Conservation (phyloP, 1,139 yeast species). For the Yamadazyma dushanensis region DNA sequence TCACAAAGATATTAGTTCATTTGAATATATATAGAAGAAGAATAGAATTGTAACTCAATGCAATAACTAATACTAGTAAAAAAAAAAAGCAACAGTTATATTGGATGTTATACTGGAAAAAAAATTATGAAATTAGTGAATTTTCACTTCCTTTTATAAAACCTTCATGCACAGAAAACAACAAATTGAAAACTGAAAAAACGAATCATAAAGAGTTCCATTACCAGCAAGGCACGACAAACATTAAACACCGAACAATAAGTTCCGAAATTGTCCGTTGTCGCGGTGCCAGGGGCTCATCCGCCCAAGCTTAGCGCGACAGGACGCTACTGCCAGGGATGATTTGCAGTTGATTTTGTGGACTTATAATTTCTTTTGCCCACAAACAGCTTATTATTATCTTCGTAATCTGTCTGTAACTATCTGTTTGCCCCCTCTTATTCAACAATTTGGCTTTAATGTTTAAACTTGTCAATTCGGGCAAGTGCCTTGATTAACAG, state of each 20-base stretch:
- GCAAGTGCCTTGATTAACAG: too few relatives aligned
- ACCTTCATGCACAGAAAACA: slow-evolving; percentile 1
- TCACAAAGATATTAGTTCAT: not conserved
- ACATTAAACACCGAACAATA: not conserved
- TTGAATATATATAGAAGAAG: slow-evolving; percentile 2
- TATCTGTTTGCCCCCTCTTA: too few relatives aligned
- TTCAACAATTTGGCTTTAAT: too few relatives aligned
- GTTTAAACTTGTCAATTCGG: too few relatives aligned
- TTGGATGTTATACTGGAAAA: too few relatives aligned
- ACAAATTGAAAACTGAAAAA: slow-evolving; percentile 1
- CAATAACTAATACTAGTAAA: not conserved
- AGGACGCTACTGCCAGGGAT: too few relatives aligned
- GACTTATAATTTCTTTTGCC: too few relatives aligned
- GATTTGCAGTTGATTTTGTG: too few relatives aligned
- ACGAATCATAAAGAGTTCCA: slow-evolving; percentile 3
- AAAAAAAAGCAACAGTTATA: not conserved
- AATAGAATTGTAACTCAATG: not conserved
- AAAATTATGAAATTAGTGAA: slow-evolving; percentile 1
- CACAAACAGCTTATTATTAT: too few relatives aligned
- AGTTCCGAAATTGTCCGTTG: slow-evolving; percentile 3
- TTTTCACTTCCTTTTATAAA: slow-evolving; percentile 5
- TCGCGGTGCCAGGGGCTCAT: too few relatives aligned
- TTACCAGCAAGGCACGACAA: slow-evolving; percentile 2
- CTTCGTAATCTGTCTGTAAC: too few relatives aligned
- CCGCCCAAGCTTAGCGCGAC: too few relatives aligned